Evolutionary conservation across 2,329 filamentous ascomycete genomes (phyloP).

Genomic region (Clarireedia monteithiana): DNA sequence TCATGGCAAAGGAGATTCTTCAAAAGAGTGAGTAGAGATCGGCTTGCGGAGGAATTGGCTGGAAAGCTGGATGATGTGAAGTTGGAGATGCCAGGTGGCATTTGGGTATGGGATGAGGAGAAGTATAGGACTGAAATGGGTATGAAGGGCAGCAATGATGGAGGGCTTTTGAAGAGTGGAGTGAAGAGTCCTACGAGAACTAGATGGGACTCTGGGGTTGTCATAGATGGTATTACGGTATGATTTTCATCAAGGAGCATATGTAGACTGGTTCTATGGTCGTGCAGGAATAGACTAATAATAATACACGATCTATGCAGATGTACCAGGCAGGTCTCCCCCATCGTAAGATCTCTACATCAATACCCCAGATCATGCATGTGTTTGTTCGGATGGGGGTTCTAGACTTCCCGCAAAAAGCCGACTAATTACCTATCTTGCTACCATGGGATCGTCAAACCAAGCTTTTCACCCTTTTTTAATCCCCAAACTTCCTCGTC

Average conservation of each 20-base stretch:
- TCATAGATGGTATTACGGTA: not conserved
- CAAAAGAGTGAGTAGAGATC: conserved; percentile 40
- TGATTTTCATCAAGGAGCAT: not conserved
- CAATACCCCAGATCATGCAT: no score
- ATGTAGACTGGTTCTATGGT: not conserved
- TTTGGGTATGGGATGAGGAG: conserved; percentile 26
- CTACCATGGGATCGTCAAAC: no score
- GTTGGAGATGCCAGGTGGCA: conserved; percentile 23
- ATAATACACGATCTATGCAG: no score
- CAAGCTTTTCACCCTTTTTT: no score
- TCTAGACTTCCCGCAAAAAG: no score
- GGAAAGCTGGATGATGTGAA: conserved; percentile 18
- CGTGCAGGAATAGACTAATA: not conserved
- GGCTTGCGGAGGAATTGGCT: conserved; percentile 32
- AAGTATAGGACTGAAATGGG: conserved; percentile 19
- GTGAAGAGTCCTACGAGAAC: conserved; percentile 19
- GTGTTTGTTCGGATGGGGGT: no score
- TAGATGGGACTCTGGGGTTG: conserved; percentile 22
- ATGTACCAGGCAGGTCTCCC: no score
- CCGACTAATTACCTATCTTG: no score
- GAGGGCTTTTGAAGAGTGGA: not conserved
- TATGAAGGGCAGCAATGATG: not conserved
- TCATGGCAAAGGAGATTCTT: conserved; percentile 84
- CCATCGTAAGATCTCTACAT: no score
- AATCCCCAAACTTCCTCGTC: no score